Evolutionary conservation across 805 yeast genomes (phyloP).

Genomic region (Barnettozyma sucrosica): DNA sequence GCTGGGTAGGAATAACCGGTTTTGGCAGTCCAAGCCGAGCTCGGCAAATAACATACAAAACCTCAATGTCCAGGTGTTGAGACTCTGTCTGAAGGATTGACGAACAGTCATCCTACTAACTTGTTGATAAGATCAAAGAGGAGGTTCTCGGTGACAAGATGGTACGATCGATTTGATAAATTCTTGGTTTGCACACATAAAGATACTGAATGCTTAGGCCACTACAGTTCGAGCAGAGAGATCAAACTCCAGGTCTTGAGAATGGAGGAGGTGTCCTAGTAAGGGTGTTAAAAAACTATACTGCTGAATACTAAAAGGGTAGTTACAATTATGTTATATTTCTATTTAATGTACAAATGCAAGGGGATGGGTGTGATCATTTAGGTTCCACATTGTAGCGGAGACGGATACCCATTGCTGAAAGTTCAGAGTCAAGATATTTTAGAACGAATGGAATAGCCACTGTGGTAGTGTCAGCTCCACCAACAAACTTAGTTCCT

Average conservation of each 20-base stretch:
- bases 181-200: no score
- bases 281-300: background rate
- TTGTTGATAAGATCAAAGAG: no score
- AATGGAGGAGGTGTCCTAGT: background rate
- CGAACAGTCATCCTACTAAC: no score
- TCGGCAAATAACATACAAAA: no score
- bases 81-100: no score
- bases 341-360: constrained; percentile 3
- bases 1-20: background rate
- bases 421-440: constrained; percentile 88
- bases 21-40: background rate
- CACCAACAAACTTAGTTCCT: constrained; percentile 88
- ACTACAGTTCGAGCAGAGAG: no score
- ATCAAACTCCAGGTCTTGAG: no score
- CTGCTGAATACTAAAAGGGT: background rate
- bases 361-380: constrained; percentile 5
- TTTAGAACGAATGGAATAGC: constrained; percentile 96
- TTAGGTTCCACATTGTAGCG: constrained; percentile 76
- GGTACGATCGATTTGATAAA: no score
- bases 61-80: no score
- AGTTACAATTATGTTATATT: background rate
- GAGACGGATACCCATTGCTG: constrained; percentile 97
- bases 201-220: no score
- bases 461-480: constrained; percentile 88
- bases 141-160: no score